phyloP scores from a whole-genome alignment of 352 stramenopile genomes.

The Globisporangium rhizosaccharum region DNA sequence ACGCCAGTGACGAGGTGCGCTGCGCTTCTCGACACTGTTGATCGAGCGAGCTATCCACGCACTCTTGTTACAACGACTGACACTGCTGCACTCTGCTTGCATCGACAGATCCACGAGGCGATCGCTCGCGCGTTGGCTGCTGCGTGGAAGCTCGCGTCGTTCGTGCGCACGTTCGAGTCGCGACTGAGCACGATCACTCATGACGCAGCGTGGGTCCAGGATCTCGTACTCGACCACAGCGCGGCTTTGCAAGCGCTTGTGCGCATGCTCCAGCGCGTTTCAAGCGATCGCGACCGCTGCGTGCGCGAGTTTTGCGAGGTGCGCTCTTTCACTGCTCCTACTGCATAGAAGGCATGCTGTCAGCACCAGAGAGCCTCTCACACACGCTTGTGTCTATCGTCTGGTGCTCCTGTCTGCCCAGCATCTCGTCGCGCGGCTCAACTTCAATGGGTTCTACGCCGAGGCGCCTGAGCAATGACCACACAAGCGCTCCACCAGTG shows the following conservation, averaged over 20 bases:
- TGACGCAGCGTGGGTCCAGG: conserved; percentile 1
- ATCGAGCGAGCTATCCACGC: not conserved
- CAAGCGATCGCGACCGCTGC: conserved; percentile 17
- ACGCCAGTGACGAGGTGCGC: conserved; percentile 17
- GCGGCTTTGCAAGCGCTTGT: conserved; percentile 18
- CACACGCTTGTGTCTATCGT: not conserved
- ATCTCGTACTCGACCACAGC: conserved; percentile 24
- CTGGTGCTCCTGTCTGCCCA: conserved; percentile 13
- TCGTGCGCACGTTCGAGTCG: conserved; percentile 16
- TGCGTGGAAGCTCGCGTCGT: conserved; percentile 28
- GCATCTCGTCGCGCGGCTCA: conserved; percentile 51
- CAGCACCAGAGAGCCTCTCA: not conserved
- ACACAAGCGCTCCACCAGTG: not conserved
- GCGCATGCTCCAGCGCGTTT: conserved; percentile 19
- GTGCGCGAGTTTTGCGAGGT: conserved; percentile 43
- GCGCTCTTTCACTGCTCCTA: conserved; percentile 3
- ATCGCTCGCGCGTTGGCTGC: conserved; percentile 18
- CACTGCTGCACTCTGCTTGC: not conserved
- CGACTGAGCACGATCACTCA: not conserved
- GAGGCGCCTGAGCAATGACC: not conserved
- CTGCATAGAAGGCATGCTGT: not conserved
- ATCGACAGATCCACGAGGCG: conserved; percentile 23
- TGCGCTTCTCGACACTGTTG: not conserved
- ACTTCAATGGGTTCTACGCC: conserved; percentile 49
- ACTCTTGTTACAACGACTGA: not conserved